Conservation (phyloP, 2,329 filamentous ascomycete genomes). For the Neoscytalidium dimidiatum region DNA sequence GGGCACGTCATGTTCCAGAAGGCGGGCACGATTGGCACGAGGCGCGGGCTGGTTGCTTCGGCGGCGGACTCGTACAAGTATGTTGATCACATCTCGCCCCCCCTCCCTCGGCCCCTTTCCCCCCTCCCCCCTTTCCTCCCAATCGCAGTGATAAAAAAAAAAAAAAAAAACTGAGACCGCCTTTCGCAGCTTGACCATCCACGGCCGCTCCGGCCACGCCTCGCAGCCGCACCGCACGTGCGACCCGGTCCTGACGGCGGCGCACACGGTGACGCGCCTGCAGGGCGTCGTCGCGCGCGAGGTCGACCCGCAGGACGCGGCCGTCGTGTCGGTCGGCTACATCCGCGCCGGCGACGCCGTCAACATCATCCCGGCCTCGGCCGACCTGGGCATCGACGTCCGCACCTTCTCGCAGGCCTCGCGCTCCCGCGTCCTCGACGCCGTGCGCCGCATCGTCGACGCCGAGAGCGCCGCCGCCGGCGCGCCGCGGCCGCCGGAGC, state of each 20-base stretch:
- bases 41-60: slow-evolving; percentile 43
- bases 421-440: slow-evolving; percentile 49
- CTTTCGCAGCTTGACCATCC: slow-evolving; percentile 53
- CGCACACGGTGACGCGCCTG: slow-evolving; percentile 57
- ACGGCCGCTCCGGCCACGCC: slow-evolving; percentile 61
- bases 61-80: slow-evolving; percentile 43
- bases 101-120: neutral
- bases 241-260: slow-evolving; percentile 61
- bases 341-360: slow-evolving; percentile 62
- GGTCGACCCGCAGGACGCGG: slow-evolving; percentile 54
- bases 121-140: too few species aligned
- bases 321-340: slow-evolving; percentile 60
- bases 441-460: slow-evolving; percentile 55
- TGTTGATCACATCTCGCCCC: neutral
- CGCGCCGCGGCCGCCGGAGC: slow-evolving; percentile 44
- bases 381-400: slow-evolving; percentile 58
- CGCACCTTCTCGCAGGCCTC: slow-evolving; percentile 50
- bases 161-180: too few species aligned
- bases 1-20: slow-evolving; percentile 57
- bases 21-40: slow-evolving; percentile 44
- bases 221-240: slow-evolving; percentile 57
- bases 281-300: slow-evolving; percentile 62
- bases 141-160: too few species aligned
- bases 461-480: slow-evolving; percentile 57
- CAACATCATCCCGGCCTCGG: slow-evolving; percentile 61